Base-by-base conservation (phyloP, 1,139 yeast genomes). In the Yamadazyma atmosphaerica region DNA sequence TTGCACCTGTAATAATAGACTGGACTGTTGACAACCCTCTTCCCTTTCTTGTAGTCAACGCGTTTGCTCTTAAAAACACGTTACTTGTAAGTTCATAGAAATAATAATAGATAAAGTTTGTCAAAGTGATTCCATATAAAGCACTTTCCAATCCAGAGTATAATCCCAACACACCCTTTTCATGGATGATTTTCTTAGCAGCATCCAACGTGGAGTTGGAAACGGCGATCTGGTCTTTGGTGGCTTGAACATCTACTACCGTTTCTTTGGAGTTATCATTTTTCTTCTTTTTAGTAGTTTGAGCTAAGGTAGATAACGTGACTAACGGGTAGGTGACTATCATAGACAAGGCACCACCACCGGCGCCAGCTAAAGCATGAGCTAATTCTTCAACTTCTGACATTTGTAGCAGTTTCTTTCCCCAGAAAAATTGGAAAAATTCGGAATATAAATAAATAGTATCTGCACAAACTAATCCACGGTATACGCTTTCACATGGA, bases 321-420 rank as follows among this genome's bases (percentile, higher is more conserved):
- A 86, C 88, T 51, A 88, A 67, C 9, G 98, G 96, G 56, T 88
- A 86, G 2, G 96, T 86, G 32, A 85, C 82, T 2, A 84, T 75
- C 83, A 88, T 85, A 7, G 95, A 79, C 33, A 87, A 74, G 30
- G 94, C 89, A 16, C 97, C 97, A 26, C 96, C 96, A 10, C 92
- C 85, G 35, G 96, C 95, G 11, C 97, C 97, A 10, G 96, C 86
- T 16, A 89, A 63, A 12, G 96, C 96, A 56, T 89, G 96, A 29
- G 94, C 90, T 29, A 78, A 59, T 48, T 80, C 81, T 50, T 76
- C 79, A 16, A 56, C 51, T 40, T 61, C 67, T n/a, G 65, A 54
- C 71, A 65, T 65, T 21, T 27, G 22, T 22, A 17, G 9, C 11
- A 4, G 16, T 23, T 4, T 23, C 11, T 10, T 8, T n/a, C 11